Evolutionary conservation across 78 protist species (phyloP).

Genomic region (Guillardia theta): DNA sequence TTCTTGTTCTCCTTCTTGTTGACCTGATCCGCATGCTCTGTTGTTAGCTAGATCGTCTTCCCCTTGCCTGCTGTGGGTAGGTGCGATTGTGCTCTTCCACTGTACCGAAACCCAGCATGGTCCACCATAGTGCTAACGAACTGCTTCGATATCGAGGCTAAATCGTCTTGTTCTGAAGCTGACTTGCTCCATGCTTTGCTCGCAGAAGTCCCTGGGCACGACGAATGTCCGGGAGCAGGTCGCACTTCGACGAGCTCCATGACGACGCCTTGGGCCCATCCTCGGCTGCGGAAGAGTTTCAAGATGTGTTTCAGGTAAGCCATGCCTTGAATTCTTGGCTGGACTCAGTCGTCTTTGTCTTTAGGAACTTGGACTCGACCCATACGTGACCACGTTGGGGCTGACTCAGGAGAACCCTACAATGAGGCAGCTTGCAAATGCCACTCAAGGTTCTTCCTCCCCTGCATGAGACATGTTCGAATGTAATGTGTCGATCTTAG

Average conservation of each 20-base stretch:
- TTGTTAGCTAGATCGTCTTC: too few relatives aligned
- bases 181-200: too few relatives aligned
- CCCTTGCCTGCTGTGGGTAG: too few relatives aligned
- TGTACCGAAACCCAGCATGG: too few relatives aligned
- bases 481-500: background rate
- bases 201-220: background rate
- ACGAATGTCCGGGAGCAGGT: background rate
- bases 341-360: background rate
- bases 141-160: too few relatives aligned
- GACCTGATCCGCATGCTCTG: too few relatives aligned
- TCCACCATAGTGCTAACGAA: too few relatives aligned
- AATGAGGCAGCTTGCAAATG: background rate
- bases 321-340: background rate
- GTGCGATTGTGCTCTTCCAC: too few relatives aligned
- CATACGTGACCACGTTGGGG: background rate
- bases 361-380: background rate
- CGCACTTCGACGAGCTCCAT: too few relatives aligned
- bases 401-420: background rate
- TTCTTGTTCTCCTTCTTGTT: too few relatives aligned
- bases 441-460: background rate
- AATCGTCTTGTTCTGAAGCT: too few relatives aligned
- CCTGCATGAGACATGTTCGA: background rate
- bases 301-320: background rate
- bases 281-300: background rate
- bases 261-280: background rate